Evolutionary conservation across 2,329 filamentous ascomycete species (phyloP).

Genomic region (Diaporthe vexans): DNA sequence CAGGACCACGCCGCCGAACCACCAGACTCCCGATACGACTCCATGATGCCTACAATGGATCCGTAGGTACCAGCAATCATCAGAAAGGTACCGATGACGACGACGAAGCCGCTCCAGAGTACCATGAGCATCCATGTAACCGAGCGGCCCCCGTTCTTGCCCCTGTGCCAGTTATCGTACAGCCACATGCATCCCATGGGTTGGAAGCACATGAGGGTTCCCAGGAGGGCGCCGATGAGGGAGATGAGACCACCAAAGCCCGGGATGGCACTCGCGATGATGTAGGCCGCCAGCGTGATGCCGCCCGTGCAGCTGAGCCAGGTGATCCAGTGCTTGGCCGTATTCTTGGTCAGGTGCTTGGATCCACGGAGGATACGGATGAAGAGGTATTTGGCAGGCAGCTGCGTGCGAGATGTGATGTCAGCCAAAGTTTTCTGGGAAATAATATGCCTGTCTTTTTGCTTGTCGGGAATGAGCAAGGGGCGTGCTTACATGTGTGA

Average conservation of each 20-base stretch:
- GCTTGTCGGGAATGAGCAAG: no score
- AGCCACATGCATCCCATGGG: constrained; percentile 16
- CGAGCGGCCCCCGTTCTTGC: not conserved
- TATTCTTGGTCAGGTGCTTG: constrained; percentile 53
- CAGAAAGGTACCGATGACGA: constrained; percentile 9
- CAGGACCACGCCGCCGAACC: constrained; percentile 23
- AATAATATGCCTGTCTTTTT: not conserved
- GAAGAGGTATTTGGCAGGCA: constrained; percentile 56
- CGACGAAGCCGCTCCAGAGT: not conserved
- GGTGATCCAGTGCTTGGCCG: constrained; percentile 52
- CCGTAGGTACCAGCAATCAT: constrained; percentile 22
- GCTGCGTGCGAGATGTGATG: not conserved
- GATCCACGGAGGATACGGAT: constrained; percentile 56
- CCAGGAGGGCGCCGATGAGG: constrained; percentile 1
- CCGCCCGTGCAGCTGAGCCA: constrained; percentile 49
- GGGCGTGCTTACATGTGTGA: constrained; percentile 47
- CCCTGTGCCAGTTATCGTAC: constrained; percentile 14
- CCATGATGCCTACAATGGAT: constrained; percentile 12
- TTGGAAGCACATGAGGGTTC: constrained; percentile 18
- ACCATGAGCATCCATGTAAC: not conserved
- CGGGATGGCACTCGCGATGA: constrained; percentile 46
- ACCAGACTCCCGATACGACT: not conserved
- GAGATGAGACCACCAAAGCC: constrained; percentile 16
- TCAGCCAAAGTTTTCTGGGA: not conserved
- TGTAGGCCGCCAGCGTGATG: constrained; percentile 48